Evolutionary conservation across 371 early-diverging fungal genomes (phyloP), one percentile per base, ranked within the genome.

Genomic region (Mortierella sp.): DNA sequence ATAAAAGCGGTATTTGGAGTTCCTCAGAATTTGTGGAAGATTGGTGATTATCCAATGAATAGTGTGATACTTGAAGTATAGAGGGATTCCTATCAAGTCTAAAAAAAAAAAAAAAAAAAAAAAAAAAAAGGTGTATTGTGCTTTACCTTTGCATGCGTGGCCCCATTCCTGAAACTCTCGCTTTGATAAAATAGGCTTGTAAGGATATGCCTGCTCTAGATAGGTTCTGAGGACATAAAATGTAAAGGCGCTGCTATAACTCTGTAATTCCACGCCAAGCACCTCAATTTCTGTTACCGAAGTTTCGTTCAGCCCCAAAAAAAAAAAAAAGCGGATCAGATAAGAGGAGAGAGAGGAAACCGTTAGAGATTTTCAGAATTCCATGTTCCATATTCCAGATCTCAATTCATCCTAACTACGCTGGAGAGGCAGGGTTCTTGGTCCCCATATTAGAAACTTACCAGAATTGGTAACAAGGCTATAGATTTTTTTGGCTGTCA

Each of bases 371-470:
- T 23, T 16, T 44, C 43, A 28, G 19, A 50, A 64, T 16, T 9
- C 9, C 16, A 43, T 18, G 58, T 67, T 67, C 67, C 26, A 43
- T 23, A 66, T 67, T 67, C 67, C 68, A 68, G 45, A 68, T 68
- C 60, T 55, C 48, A 46, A 47, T 68, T 55, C 61, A 60, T 46
- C 26, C 62, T 55, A 37, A 57, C 61, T 59, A 23, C 16, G 60
- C 53, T 16, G 47, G 29, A 21, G 23, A 19, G 59, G 59, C 59
- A 43, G 30, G 45, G 45, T 30, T 12, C 50, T 47, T 52, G 45
- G 46, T 64, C 64, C 16, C 25, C n/a, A n/a, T n/a, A n/a, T n/a
- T n/a, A n/a, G n/a, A 18, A 30, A 45, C 52, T 61, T 60, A 67
- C 62, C 61, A 15, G 47, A 55, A 45, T 21, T 47, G 19, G 44